Base-by-base conservation (phyloP, 345 rosid genomes). In the Citrus reticulata region DNA sequence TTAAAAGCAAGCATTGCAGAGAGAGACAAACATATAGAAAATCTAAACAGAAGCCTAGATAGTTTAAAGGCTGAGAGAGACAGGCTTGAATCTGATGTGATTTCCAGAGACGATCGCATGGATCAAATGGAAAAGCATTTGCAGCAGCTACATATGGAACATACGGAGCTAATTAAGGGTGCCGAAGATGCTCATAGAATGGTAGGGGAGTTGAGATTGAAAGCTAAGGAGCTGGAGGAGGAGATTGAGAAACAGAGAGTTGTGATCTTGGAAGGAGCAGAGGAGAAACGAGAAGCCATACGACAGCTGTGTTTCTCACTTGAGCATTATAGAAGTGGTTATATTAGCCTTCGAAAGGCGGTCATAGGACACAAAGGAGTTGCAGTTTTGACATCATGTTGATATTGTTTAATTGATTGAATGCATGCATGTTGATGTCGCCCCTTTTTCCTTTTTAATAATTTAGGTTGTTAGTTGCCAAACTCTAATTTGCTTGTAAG, bases 241-340 rank as follows among this genome's bases (percentile, higher is more conserved):
- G 92, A 88, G 85, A 75, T 87, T 5, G 86, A 90, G 84, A 88
- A 57, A 82, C 89, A 84, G 39, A 87, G 83, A 77, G 72, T 75
- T 20, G 0, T 74, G 70, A 87, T 88, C 35, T 42, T 73, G 58
- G 97, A 91, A 74, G 77, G 89, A 59, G 94, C 88, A 11, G 94
- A 92, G 70, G 85, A 88, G 84, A 92, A 92, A 84, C 78, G 93
- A 79, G 94, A 91, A 79, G 97, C 90, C 2, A 91, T 91, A 57
- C 78, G 97, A 67, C 95, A 91, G 63, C 87, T 93, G 25, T 91
- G 97, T 81, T 84, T 87, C 72, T 88, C 95, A 2, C 79, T 91
- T 49, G 94, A 93, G 75, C 88, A 93, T 81, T 93, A 90, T 67
- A 87, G 85, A 81, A 85, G 81, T 57, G 80, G 78, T n/a, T 88